Conservation (phyloP, 2,329 filamentous ascomycete genomes). For the Penicillium concentricum region DNA sequence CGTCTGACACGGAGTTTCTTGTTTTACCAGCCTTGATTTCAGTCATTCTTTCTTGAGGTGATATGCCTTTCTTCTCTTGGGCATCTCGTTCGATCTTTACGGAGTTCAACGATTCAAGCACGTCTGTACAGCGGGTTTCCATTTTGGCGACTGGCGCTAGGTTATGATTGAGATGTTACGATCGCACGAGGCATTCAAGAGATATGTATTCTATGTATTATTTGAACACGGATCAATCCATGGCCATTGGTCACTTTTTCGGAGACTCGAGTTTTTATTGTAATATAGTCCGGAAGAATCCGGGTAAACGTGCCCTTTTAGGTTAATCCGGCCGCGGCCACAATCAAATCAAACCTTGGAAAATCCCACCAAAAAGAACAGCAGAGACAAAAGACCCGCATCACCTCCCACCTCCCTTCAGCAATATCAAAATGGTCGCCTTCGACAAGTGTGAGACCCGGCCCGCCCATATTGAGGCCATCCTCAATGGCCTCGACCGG, state of each 20-base stretch:
- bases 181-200: constrained; percentile 20
- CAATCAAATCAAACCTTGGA: constrained; percentile 26
- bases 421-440: constrained; percentile 37
- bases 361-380: constrained; percentile 31
- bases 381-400: constrained; percentile 23
- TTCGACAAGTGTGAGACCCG: constrained; percentile 90
- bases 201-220: constrained; percentile 29
- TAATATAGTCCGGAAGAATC: constrained; percentile 13
- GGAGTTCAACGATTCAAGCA: neutral
- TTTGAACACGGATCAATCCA: constrained; percentile 18
- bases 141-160: neutral
- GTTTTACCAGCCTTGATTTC: constrained; percentile 4
- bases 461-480: constrained; percentile 85
- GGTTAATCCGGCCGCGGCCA: constrained; percentile 24
- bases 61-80: constrained; percentile 12
- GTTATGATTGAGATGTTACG: constrained; percentile 12
- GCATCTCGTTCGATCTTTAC: neutral
- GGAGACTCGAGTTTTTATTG: neutral
- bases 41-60: neutral
- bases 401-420: constrained; percentile 19
- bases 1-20: constrained; percentile 24
- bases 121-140: neutral
- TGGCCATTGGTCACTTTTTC: constrained; percentile 4
- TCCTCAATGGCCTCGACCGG: constrained; percentile 94
- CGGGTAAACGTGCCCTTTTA: constrained; percentile 14